Base-by-base conservation (phyloP, 108 stramenopile genomes). In the Seminavis robusta region DNA sequence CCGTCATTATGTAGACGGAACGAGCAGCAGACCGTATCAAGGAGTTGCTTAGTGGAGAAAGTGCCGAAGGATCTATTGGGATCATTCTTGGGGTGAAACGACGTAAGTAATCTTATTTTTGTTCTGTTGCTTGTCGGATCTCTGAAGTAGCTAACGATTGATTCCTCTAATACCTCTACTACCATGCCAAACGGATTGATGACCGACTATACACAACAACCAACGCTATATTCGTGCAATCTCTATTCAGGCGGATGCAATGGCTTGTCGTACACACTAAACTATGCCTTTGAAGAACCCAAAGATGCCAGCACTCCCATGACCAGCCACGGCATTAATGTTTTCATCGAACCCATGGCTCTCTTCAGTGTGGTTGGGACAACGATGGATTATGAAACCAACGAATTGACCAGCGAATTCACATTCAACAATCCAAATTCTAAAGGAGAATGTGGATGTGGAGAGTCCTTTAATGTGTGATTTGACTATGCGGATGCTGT, bases 381-480 rank as follows among this genome's bases (percentile, higher is more conserved):
- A 6, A 73, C 59, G 28, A 97, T 99, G 97, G 99, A 99, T 67
- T 99, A 72, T 65, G 86, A 95, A 45, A 96, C 97, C 70, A 86
- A 92, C 25, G 98, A 96, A 65, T 76, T 99, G 55, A 71, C 81
- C n/a, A 79, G 90, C 42, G 98, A 98, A 69, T 99, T 99, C 59
- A 98, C 96, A 9, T 99, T 99, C 74, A 84, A 85, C 32, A 99
- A 99, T 80, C 99, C 99, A 3, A 98, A 99, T 80, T 86, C 91
- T 21, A 99, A 97, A 78, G 99, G 97, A 23, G 77, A 91, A 73
- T 99, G 99, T 71, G 99, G 99, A 15, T 99, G 99, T 74, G 99
- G 99, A 44, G 99, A 99, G 79, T 90, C 86, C 39, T 99, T 99
- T 63, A 98, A 96, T 65, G 95, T 98, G 28, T 92, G 67, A 71